Evolutionary conservation across 768 basidiomycete species (phyloP).

Genomic region (Lentinula sp.): DNA sequence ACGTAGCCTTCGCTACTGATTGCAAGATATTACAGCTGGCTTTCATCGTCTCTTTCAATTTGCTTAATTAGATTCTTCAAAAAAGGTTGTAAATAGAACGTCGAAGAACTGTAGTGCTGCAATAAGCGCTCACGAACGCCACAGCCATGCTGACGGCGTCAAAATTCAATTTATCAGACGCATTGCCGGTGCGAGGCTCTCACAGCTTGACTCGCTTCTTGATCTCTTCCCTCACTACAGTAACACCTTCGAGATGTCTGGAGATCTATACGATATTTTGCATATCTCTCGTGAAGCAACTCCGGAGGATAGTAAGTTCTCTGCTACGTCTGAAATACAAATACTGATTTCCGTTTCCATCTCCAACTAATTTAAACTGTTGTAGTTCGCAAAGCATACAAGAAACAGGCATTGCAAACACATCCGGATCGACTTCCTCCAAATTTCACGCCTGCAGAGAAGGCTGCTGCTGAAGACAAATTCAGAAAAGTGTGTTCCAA

Average conservation of each 20-base stretch:
- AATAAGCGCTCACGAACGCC: not conserved
- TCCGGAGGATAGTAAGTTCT: constrained; percentile 56
- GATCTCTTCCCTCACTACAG: constrained; percentile 4
- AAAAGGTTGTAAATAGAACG: not conserved
- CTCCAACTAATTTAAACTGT: not conserved
- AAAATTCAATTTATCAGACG: not conserved
- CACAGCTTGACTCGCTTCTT: constrained; percentile 3
- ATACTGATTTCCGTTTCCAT: not conserved
- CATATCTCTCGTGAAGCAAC: constrained; percentile 48
- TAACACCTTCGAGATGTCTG: constrained; percentile 33
- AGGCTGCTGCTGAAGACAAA: constrained; percentile 52
- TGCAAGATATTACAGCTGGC: no score
- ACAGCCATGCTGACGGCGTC: not conserved
- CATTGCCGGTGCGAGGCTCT: not conserved
- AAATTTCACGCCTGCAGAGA: constrained; percentile 52
- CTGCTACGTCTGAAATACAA: not conserved
- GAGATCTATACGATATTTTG: constrained; percentile 61
- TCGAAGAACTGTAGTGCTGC: not conserved
- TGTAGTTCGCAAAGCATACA: constrained; percentile 76
- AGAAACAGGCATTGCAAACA: constrained; percentile 61
- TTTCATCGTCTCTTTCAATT: no score
- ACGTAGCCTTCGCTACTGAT: no score
- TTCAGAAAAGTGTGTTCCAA: constrained; percentile 29
- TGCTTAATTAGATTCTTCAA: no score
- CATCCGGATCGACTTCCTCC: constrained; percentile 70